Evolutionary conservation across 495 filamentous ascomycete species (phyloP).

Genomic region (Pseudomonodictys pantanalensis): DNA sequence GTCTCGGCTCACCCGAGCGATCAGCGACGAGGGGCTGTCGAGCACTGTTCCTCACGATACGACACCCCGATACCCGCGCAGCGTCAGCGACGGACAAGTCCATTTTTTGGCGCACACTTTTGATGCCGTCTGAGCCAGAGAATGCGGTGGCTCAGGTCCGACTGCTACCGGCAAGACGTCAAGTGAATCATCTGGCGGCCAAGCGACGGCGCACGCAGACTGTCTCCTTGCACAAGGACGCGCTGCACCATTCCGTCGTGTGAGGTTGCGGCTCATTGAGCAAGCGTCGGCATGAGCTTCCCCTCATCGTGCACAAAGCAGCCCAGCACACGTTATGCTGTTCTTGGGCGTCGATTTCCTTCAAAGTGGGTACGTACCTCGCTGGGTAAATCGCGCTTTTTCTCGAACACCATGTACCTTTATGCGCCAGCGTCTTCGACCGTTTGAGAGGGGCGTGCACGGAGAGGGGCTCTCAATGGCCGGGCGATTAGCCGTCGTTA

Average conservation of each 20-base stretch:
- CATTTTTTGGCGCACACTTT: not conserved
- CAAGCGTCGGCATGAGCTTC: constrained; percentile 5
- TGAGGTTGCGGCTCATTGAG: not conserved
- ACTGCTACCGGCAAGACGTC: not conserved
- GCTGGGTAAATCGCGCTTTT: constrained; percentile 19
- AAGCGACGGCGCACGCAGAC: too few species aligned
- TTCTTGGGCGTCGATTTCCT: too few species aligned
- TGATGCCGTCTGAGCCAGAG: not conserved
- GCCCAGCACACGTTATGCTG: constrained; percentile 16
- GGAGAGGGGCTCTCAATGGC: not conserved
- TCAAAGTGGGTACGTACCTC: not conserved
- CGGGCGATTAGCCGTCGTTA: not conserved
- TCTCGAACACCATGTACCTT: constrained; percentile 18
- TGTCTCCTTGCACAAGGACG: not conserved
- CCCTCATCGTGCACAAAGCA: not conserved
- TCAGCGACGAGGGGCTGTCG: constrained; percentile 12
- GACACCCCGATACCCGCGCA: constrained; percentile 2
- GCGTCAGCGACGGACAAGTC: constrained; percentile 2
- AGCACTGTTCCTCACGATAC: constrained; percentile 3
- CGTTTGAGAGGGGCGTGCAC: constrained; percentile 12
- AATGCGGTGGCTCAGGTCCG: not conserved
- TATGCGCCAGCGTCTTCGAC: constrained; percentile 12
- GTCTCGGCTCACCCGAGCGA: constrained; percentile 12
- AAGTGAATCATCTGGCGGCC: not conserved
- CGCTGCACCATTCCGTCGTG: not conserved